Conservation (phyloP, 1,284 basidiomycete genomes). For the Ustilago xerochloae region DNA sequence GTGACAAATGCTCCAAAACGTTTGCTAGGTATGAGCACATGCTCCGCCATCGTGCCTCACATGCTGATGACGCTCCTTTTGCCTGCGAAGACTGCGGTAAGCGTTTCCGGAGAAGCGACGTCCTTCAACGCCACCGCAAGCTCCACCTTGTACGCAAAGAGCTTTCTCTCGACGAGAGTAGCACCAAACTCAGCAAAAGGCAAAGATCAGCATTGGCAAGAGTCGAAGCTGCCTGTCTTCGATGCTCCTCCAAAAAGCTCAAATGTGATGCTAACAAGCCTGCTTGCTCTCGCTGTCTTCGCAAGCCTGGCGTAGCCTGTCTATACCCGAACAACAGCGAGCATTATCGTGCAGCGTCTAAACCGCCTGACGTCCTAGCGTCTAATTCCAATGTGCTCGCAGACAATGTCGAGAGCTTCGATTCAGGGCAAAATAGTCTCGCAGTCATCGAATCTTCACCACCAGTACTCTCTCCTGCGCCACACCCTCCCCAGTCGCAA, state of each 20-base stretch:
- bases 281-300: constrained; percentile 19
- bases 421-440: neutral
- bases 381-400: too few species aligned
- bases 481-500: constrained; percentile 1
- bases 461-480: neutral
- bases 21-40: constrained; percentile 29
- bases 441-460: neutral
- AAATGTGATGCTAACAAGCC: constrained; percentile 20
- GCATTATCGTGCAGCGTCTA: neutral
- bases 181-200: constrained; percentile 10
- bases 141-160: constrained; percentile 6
- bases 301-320: constrained; percentile 5
- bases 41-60: constrained; percentile 24
- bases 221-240: constrained; percentile 18
- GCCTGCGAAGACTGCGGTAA: constrained; percentile 17
- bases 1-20: constrained; percentile 16
- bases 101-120: constrained; percentile 19
- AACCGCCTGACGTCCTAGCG: neutral
- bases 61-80: constrained; percentile 12
- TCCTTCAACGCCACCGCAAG: constrained; percentile 19
- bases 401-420: neutral
- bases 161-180: constrained; percentile 9
- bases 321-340: constrained; percentile 7
- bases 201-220: constrained; percentile 17
- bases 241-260: constrained; percentile 26